These are phyloP conservation scores for Zygoascus bituminiphila DNA, from an alignment of 805 yeast species.

Conservation along the genomic window DNA sequence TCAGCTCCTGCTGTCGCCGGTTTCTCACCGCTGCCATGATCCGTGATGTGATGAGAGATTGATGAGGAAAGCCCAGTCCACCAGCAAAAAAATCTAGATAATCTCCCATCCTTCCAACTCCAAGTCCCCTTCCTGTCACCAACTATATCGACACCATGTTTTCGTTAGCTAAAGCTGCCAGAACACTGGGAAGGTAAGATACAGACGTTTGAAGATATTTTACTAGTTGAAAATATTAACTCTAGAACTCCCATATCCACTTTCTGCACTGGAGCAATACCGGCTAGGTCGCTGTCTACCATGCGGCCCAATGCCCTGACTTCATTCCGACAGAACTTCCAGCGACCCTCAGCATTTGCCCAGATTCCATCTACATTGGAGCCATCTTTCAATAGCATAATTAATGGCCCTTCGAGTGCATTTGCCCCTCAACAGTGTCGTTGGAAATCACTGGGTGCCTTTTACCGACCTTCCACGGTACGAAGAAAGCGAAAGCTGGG, in stretches of 20 bases:
- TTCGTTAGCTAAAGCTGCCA: not conserved
- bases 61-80: not conserved
- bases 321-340: not conserved
- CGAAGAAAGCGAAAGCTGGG: conserved; percentile 88
- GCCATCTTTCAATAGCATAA: not conserved
- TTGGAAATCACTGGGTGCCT: conserved; percentile 87
- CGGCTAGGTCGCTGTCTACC: not conserved
- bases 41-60: not conserved
- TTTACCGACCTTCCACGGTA: conserved; percentile 87
- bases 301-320: conserved; percentile 1
- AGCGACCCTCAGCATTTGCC: not conserved
- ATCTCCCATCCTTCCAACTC: not conserved
- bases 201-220: not conserved
- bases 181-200: not conserved
- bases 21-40: conserved; percentile 4
- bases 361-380: not conserved
- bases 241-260: not conserved
- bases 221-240: not conserved
- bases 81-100: not conserved
- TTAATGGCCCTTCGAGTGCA: not conserved
- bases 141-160: not conserved
- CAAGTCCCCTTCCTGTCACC: not conserved
- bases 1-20: conserved; percentile 12
- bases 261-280: not conserved
- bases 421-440: conserved; percentile 37